These are phyloP conservation scores for Terana coerulea DNA, from an alignment of 768 basidiomycete genomes.

Conservation along the genomic window DNA sequence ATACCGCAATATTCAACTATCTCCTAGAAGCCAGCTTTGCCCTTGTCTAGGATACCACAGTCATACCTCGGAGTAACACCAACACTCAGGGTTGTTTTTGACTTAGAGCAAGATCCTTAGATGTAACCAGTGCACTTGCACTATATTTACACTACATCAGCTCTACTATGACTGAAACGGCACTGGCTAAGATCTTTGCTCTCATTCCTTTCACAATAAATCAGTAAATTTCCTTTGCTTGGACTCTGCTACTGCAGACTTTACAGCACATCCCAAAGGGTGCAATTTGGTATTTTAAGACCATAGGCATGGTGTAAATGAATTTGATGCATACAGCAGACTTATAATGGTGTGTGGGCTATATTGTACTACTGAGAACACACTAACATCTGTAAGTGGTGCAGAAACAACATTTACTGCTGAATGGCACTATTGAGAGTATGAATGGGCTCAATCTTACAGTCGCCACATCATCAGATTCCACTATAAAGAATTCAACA, in stretches of 20 bases:
- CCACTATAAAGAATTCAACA: constrained; percentile 41
- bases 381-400: too few relatives aligned
- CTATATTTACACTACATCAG: constrained; percentile 37
- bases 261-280: constrained; percentile 27
- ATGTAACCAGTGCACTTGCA: constrained; percentile 37
- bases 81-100: constrained; percentile 18
- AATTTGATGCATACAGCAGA: too few relatives aligned
- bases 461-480: constrained; percentile 26
- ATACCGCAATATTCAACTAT: constrained; percentile 30
- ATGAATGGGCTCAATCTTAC: constrained; percentile 9
- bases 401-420: not conserved
- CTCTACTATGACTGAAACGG: constrained; percentile 35
- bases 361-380: too few relatives aligned
- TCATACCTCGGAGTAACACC: constrained; percentile 30
- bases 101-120: constrained; percentile 25
- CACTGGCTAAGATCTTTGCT: constrained; percentile 37
- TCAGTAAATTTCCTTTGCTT: constrained; percentile 31
- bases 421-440: not conserved
- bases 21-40: constrained; percentile 31
- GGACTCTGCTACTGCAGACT: constrained; percentile 27
- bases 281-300: too few relatives aligned
- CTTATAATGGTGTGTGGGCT: too few relatives aligned
- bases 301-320: too few relatives aligned
- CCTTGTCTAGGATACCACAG: constrained; percentile 7
- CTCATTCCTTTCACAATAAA: constrained; percentile 34